A percentile compares a stretch with the other conserved stretches of the same genome.
Evolutionary conservation across 441 rosid species (phyloP).

Genomic region (Adansonia madagascariensis): DNA sequence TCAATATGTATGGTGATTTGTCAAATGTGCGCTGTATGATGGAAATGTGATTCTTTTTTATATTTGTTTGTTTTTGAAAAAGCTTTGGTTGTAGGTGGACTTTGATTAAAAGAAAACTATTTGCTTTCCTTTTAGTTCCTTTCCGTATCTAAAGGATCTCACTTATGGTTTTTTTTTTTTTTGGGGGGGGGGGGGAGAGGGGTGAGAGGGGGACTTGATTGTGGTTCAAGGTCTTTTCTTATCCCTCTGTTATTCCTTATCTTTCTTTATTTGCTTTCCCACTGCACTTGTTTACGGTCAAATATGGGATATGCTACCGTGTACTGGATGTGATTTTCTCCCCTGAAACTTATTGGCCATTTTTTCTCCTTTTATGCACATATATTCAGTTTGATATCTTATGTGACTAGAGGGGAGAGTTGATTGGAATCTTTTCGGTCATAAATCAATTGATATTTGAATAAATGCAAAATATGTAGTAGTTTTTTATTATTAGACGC

Average conservation of each 20-base stretch:
- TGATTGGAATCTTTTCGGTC: background rate
- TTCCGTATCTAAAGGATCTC: background rate
- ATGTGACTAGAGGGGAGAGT: background rate
- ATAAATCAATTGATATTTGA: background rate
- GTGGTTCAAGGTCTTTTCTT: constrained; percentile 23
- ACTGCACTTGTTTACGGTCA: background rate
- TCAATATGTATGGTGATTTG: constrained; percentile 22
- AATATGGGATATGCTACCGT: background rate
- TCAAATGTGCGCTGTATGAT: constrained; percentile 14
- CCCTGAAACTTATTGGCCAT: background rate
- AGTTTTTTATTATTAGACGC: background rate
- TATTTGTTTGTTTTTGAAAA: constrained; percentile 16
- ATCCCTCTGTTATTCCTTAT: background rate
- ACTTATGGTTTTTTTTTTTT: constrained; percentile 12
- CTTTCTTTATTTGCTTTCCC: constrained; percentile 11
- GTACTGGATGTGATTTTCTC: background rate
- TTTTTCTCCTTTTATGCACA: background rate
- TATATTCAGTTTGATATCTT: background rate
- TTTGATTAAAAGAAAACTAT: constrained; percentile 29
- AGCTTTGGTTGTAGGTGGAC: constrained; percentile 34
- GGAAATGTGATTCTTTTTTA: constrained; percentile 16
- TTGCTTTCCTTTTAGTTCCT: constrained; percentile 19
- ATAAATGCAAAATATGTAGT: background rate
- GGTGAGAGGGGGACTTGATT: constrained; percentile 11
- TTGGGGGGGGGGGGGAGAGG: no score